Percentiles rank a stretch among this genome's conserved stretches.
phyloP scores from a whole-genome alignment of 441 rosid species.

The Gossypium davidsonii region DNA sequence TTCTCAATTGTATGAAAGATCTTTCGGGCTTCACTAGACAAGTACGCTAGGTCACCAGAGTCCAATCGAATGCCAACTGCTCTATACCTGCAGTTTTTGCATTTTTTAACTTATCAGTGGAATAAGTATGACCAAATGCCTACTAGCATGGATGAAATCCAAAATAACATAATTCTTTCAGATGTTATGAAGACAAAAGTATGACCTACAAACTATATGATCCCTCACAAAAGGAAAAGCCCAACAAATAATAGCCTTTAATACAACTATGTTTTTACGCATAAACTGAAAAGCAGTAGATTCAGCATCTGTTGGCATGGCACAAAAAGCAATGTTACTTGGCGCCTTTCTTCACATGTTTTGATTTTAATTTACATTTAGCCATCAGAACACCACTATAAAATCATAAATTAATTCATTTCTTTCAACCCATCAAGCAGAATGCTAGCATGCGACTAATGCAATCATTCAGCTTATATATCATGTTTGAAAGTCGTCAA shows the following conservation, averaged over 20 bases:
- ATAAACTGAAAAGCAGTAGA: background rate
- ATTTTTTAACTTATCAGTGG: slow-evolving; percentile 22
- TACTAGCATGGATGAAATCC: background rate
- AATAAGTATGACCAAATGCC: slow-evolving; percentile 9
- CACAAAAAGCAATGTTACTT: background rate
- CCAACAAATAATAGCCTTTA: background rate
- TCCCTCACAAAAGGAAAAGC: background rate
- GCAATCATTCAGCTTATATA: background rate
- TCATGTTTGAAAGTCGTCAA: background rate
- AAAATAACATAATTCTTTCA: background rate
- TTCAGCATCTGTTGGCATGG: background rate
- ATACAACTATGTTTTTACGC: background rate
- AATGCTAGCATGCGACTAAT: background rate
- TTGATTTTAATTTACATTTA: background rate
- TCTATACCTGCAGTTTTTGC: slow-evolving; percentile 50
- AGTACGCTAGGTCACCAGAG: slow-evolving; percentile 89
- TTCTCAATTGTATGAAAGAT: slow-evolving; percentile 60
- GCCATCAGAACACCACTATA: background rate
- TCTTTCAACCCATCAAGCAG: background rate
- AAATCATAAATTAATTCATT: background rate
- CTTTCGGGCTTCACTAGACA: slow-evolving; percentile 65
- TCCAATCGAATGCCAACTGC: slow-evolving; percentile 85
- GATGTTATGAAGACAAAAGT: background rate
- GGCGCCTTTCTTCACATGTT: background rate
- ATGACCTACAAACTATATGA: background rate